Percentiles rank a stretch among this genome's conserved stretches.
phyloP scores from a whole-genome alignment of 2,329 filamentous ascomycete genomes.

The Monosporascus sp. region DNA sequence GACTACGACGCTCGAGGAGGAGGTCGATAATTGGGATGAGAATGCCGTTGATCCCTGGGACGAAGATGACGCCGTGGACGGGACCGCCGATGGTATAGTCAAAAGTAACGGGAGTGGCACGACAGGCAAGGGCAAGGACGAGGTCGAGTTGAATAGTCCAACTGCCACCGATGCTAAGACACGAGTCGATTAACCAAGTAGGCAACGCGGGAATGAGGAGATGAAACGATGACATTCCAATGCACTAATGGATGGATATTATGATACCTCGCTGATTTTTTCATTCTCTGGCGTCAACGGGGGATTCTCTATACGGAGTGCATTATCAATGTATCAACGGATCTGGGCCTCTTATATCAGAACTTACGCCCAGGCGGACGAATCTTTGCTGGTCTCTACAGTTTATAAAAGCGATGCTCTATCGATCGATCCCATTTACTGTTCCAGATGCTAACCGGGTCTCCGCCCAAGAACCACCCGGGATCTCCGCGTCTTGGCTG shows the following conservation, averaged over 20 bases:
- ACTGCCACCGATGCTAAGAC: constrained; percentile 26
- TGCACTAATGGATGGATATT: constrained; percentile 12
- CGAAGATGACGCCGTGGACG: constrained; percentile 68
- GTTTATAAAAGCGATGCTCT: no score
- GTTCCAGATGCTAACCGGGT: no score
- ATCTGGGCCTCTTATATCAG: no score
- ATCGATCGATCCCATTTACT: no score
- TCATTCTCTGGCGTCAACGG: constrained; percentile 14
- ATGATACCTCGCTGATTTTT: constrained; percentile 18
- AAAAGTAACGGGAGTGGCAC: constrained; percentile 23
- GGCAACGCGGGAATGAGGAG: constrained; percentile 11
- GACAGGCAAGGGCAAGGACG: constrained; percentile 17
- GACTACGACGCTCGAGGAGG: constrained; percentile 60
- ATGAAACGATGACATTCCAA: constrained; percentile 6
- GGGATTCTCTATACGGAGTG: constrained; percentile 1
- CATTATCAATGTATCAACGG: no score
- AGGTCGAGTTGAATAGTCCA: constrained; percentile 19
- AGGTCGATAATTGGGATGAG: constrained; percentile 93
- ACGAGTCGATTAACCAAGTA: constrained; percentile 25
- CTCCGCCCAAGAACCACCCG: no score
- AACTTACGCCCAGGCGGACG: no score
- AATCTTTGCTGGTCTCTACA: no score
- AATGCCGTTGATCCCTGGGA: constrained; percentile 60
- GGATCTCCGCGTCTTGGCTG: no score
- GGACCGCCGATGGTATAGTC: constrained; percentile 50